Evolutionary conservation across 2,329 filamentous ascomycete species (phyloP).

Genomic region (Chaetomiaceae sp.): DNA sequence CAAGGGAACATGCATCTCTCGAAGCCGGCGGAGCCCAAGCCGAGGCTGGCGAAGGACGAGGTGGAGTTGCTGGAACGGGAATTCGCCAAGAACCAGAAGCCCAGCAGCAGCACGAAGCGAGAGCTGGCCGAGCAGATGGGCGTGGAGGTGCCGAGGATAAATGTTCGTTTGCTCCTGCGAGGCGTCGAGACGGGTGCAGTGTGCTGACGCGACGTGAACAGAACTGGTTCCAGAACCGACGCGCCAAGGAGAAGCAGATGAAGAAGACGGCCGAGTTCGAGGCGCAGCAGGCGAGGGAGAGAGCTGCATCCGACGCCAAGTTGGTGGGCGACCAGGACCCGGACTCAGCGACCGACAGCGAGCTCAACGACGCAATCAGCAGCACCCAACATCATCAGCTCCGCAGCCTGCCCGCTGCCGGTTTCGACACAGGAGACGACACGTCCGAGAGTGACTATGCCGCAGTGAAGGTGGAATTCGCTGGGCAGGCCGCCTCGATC

Average conservation of each 20-base stretch:
- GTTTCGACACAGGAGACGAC: slow-evolving; percentile 23
- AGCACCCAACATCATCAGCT: slow-evolving; percentile 30
- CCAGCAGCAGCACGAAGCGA: slow-evolving; percentile 56
- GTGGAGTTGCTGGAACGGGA: slow-evolving; percentile 54
- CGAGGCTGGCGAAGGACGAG: slow-evolving; percentile 52
- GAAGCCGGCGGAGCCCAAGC: slow-evolving; percentile 40
- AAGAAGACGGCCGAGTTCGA: slow-evolving; percentile 49
- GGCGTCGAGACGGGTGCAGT: neutral
- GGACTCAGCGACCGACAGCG: slow-evolving; percentile 21
- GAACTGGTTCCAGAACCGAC: slow-evolving; percentile 66
- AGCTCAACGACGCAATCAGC: slow-evolving; percentile 30
- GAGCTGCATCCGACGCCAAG: slow-evolving; percentile 31
- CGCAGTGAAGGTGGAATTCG: slow-evolving; percentile 7
- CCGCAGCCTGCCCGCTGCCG: slow-evolving; percentile 33
- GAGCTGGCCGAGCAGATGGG: slow-evolving; percentile 55
- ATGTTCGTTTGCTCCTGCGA: slow-evolving; percentile 38
- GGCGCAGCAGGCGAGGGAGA: slow-evolving; percentile 36
- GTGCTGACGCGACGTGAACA: slow-evolving; percentile 29
- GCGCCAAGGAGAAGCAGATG: slow-evolving; percentile 60
- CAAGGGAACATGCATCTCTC: slow-evolving; percentile 21
- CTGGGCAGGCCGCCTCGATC: neutral
- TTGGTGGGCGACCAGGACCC: slow-evolving; percentile 28
- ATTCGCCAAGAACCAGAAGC: slow-evolving; percentile 59
- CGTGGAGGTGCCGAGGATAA: slow-evolving; percentile 58
- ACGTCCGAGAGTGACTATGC: slow-evolving; percentile 3